These are phyloP conservation scores for Pilatotrama ljubarskyi DNA, from an alignment of 768 basidiomycete genomes.

Conservation along the genomic window DNA sequence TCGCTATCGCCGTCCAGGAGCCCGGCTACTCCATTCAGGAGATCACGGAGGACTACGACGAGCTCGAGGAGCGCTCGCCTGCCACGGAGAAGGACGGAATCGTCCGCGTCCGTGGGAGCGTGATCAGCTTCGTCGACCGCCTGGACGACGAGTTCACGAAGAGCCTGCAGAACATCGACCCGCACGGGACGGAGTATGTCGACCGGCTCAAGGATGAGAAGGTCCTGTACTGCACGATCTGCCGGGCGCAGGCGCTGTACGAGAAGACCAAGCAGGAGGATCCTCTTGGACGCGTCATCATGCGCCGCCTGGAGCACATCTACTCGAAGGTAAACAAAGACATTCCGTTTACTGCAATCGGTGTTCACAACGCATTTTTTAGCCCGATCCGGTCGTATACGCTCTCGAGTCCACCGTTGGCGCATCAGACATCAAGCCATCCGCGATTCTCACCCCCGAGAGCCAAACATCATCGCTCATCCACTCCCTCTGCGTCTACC, in stretches of 20 bases:
- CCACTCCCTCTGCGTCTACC: slow-evolving; percentile 84
- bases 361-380: slow-evolving; percentile 13
- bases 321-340: slow-evolving; percentile 97
- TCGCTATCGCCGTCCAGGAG: slow-evolving; percentile 74
- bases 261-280: slow-evolving; percentile 78
- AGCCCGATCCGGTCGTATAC: slow-evolving; percentile 93
- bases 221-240: slow-evolving; percentile 89
- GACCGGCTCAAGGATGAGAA: slow-evolving; percentile 97
- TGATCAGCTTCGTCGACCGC: slow-evolving; percentile 95
- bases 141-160: slow-evolving; percentile 98
- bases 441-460: slow-evolving; percentile 56
- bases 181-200: slow-evolving; percentile 98
- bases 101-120: slow-evolving; percentile 89
- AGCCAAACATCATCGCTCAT: slow-evolving; percentile 74
- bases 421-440: slow-evolving; percentile 58
- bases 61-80: slow-evolving; percentile 80
- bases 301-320: slow-evolving; percentile 96
- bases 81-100: slow-evolving; percentile 65
- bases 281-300: slow-evolving; percentile 82
- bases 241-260: slow-evolving; percentile 89
- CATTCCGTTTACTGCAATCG: no score
- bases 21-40: slow-evolving; percentile 83
- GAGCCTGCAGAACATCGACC: slow-evolving; percentile 96
- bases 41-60: slow-evolving; percentile 88
- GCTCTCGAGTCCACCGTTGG: slow-evolving; percentile 79